Conservation (phyloP, 2,329 filamentous ascomycete genomes). For the Pyrenophora graminea region DNA sequence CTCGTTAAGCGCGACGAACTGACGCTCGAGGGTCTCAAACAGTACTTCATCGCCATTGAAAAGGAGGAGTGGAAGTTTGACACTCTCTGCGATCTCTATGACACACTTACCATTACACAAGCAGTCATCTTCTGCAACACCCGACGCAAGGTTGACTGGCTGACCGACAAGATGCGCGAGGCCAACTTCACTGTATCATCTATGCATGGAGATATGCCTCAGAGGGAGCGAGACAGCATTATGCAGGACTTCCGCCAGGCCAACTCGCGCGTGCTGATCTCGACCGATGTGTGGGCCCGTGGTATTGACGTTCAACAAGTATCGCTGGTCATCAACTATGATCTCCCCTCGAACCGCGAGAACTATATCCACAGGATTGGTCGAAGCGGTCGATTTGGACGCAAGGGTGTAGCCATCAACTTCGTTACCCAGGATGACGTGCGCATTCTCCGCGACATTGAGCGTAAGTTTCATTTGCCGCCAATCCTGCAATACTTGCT, state of each 20-base stretch:
- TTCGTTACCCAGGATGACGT: conserved; percentile 99
- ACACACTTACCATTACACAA: conserved; percentile 99
- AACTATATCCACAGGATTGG: conserved; percentile 99
- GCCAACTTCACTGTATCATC: conserved; percentile 99
- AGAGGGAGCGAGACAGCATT: conserved; percentile 95
- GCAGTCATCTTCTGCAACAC: conserved; percentile 99
- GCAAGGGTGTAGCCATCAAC: conserved; percentile 99
- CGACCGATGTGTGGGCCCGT: conserved; percentile 96
- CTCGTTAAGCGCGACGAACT: conserved; percentile 99
- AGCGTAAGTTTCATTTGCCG: conserved; percentile 62
- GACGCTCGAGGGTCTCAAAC: conserved; percentile 99
- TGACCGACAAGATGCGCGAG: conserved; percentile 97
- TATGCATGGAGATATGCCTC: conserved; percentile 99
- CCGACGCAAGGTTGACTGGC: conserved; percentile 99
- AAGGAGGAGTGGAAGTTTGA: conserved; percentile 99
- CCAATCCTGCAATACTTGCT: conserved; percentile 28
- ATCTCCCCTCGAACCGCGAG: conserved; percentile 97
- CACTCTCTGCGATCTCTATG: conserved; percentile 97
- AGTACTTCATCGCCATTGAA: conserved; percentile 99
- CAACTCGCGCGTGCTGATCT: conserved; percentile 96
- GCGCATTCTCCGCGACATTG: conserved; percentile 94
- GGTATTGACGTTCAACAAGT: conserved; percentile 99
- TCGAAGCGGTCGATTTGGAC: conserved; percentile 98
- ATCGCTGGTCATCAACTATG: conserved; percentile 99
- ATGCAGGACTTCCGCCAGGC: conserved; percentile 99